Base-by-base conservation (phyloP, 257 asterid genomes). In the Nicotiana tabacum region DNA sequence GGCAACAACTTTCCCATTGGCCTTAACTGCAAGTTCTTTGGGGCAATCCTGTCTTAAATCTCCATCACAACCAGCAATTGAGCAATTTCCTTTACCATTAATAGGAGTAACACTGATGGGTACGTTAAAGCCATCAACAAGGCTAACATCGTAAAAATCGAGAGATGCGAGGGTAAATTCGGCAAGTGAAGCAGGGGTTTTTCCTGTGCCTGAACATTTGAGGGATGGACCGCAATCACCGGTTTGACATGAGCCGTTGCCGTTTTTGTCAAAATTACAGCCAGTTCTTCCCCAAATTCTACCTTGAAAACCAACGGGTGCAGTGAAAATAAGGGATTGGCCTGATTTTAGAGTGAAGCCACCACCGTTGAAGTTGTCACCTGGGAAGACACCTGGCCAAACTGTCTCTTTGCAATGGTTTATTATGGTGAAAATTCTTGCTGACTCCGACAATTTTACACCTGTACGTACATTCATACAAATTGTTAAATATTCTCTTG, bases 231-330 rank as follows among this genome's bases (percentile, higher is more conserved):
- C 97, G 48, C 99, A 96, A 68, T 86, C 86, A 18, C 96, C 99
- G 2, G 94, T 96, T 53, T 90, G 91, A 82, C 99, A 96, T 0
- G 91, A 64, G 5, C 98, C 99, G 79, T 90, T 93, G 78, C 97
- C 99, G 68, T 57, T 83, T 8, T 77, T 65, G 86, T 96, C 97
- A 80, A 94, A 96, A 82, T 84, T 94, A 92, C 99, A 96, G 12
- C 95, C 97, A 13, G 98, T 90, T 81, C 99, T 91, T 21, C 70
- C 98, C 99, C 99, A 96, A 9, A 96, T 94, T 68, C 99, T 89
- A 35, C 99, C 99, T 4, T 88, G 72, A 97, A 97, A 96, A 60
- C 90, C 77, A 5, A 90, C 87, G 0, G 99, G 99, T 43, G 99
- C 99, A 0, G 90, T 90, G 87, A 88, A 90, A 2, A 93, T 64